Evolutionary conservation across 306 rosid genomes (phyloP), one percentile per base, ranked within the genome.

Genomic region (Trichosanthes truncata): DNA sequence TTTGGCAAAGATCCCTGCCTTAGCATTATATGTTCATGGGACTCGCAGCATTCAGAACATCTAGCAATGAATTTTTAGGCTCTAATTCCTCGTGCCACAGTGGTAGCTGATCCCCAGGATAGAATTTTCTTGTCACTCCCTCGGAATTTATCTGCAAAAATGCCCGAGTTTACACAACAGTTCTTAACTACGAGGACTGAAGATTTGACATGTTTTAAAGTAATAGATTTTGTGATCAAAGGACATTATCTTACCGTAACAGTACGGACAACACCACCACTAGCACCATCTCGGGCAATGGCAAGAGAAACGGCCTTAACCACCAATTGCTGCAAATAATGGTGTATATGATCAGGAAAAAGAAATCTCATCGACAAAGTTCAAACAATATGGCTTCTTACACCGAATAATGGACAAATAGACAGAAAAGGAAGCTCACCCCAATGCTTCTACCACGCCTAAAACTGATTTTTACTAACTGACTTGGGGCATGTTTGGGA

Each of bases 201-300:
- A 48, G 59, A 73, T 26, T 26, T 25, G 7, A 26, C 12, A 43
- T 43, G 52, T 25, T 41, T 69, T 18, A 1, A 14, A 55, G 55
- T 13, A 7, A 53, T 38, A 57, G 56, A 18, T 33, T 76, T 20
- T 55, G 41, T 25, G 66, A 53, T 33, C 10, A 73, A 21, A 23
- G n/a, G 51, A 55, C 41, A 15, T 77, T 45, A 48, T 76, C 98
- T 88, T 86, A 96, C 99, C 61, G 84, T 87, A 59, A 93, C 98
- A 1, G 99, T 96, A 52, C 99, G 96, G 69, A 96, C 97, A 53
- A 96, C 99, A 21, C 99, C 99, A 7, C 99, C 99, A 87, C 99
- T 96, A 13, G 99, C 99, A 41, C 99, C 99, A 51, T 96, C 99
- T 48, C 98, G 92, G 13, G 98, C 99, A 82, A 96, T 93, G 66